Conservation (phyloP, 805 yeast genomes). For the Candida tibetensis region DNA sequence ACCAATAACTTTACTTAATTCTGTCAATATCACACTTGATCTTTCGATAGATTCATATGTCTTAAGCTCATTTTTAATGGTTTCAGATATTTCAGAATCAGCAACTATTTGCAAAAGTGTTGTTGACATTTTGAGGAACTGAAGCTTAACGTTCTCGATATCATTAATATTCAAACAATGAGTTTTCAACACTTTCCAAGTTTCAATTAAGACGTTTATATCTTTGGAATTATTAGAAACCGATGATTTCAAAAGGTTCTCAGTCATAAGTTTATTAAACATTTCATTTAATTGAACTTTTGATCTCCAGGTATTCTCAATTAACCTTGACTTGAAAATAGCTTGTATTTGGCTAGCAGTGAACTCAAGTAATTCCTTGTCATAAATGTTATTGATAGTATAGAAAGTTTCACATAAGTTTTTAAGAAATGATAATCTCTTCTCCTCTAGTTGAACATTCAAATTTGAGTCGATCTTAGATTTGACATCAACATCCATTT, state of each 20-base stretch:
- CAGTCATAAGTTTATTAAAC: constrained; percentile 20
- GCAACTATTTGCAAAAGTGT: constrained; percentile 17
- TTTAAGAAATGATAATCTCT: constrained; percentile 34
- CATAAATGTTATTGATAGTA: constrained; percentile 6
- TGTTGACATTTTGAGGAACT: constrained; percentile 36
- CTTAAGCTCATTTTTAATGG: constrained; percentile 13
- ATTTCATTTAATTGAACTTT: constrained; percentile 47
- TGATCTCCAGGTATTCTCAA: constrained; percentile 59
- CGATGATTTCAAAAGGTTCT: not conserved
- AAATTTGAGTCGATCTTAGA: constrained; percentile 34
- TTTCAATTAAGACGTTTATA: constrained; percentile 16
- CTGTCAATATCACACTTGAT: constrained; percentile 18
- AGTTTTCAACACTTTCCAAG: constrained; percentile 22
- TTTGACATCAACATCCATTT: constrained; percentile 20
- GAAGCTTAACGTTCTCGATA: constrained; percentile 60
- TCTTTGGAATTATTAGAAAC: constrained; percentile 1
- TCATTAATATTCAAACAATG: constrained; percentile 37
- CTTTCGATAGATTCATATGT: constrained; percentile 16
- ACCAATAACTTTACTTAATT: constrained; percentile 12
- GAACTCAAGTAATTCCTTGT: constrained; percentile 23
- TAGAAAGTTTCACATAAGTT: constrained; percentile 36
- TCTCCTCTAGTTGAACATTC: constrained; percentile 50
- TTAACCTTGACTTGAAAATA: constrained; percentile 23
- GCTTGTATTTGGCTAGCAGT: constrained; percentile 22
- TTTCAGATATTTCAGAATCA: constrained; percentile 10